Evolutionary conservation across 2,329 filamentous ascomycete genomes (phyloP).

Genomic region (Phyllosticta capitalensis): DNA sequence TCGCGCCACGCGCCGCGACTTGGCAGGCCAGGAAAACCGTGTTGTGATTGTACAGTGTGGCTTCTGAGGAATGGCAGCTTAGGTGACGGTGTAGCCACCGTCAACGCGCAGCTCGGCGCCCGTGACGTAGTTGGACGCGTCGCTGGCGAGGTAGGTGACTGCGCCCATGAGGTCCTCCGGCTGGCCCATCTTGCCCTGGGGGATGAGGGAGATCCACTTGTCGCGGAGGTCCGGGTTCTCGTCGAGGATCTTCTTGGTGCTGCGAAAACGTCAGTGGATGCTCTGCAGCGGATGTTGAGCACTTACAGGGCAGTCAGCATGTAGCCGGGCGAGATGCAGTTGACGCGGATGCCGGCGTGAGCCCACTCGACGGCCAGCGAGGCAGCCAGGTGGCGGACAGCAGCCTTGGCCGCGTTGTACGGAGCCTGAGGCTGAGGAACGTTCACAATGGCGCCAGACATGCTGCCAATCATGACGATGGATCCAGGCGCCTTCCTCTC

Average conservation of each 20-base stretch:
- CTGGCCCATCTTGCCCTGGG: constrained; percentile 84
- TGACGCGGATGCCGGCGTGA: constrained; percentile 75
- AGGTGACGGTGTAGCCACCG: constrained; percentile 80
- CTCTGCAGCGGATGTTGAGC: not conserved
- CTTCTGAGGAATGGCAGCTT: constrained; percentile 15
- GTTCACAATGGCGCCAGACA: constrained; percentile 90
- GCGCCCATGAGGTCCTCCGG: constrained; percentile 91
- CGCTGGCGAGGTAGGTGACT: constrained; percentile 75
- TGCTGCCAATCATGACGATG: constrained; percentile 92
- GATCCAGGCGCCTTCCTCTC: constrained; percentile 67
- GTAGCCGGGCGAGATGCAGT: constrained; percentile 91
- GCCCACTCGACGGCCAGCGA: constrained; percentile 94
- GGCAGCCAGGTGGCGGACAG: constrained; percentile 76
- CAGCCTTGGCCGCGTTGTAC: constrained; percentile 90
- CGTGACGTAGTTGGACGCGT: constrained; percentile 46
- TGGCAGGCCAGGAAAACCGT: not conserved
- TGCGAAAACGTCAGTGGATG: constrained; percentile 28
- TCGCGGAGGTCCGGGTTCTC: constrained; percentile 84
- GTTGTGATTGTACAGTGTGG: not conserved
- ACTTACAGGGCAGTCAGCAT: constrained; percentile 88
- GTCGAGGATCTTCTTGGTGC: constrained; percentile 86
- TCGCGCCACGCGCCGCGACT: not conserved
- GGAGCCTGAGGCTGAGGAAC: constrained; percentile 88
- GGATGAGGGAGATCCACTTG: constrained; percentile 88
- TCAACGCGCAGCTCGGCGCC: constrained; percentile 74